A percentile compares a stretch with the other conserved stretches of the same genome.
Evolutionary conservation across 345 rosid genomes (phyloP).

Genomic region (Brassica rapa): DNA sequence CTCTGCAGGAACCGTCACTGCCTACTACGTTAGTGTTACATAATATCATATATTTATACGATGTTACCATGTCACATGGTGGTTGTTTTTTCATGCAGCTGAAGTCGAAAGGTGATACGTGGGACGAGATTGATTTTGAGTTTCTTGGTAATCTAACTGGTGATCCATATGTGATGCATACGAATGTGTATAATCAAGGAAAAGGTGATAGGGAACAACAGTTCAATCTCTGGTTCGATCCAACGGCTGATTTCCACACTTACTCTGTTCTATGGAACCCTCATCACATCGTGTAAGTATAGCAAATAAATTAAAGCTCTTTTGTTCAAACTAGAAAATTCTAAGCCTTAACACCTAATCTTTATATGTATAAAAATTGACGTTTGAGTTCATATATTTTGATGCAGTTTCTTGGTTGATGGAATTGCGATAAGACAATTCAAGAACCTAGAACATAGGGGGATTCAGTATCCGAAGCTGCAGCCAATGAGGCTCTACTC

Average conservation of each 20-base stretch:
- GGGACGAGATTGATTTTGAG: conserved; percentile 81
- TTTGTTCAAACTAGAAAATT: background rate
- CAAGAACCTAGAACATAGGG: conserved; percentile 55
- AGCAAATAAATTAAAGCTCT: background rate
- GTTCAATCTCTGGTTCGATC: conserved; percentile 73
- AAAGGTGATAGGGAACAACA: conserved; percentile 76
- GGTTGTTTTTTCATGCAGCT: conserved; percentile 45
- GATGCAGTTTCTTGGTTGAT: conserved; percentile 53
- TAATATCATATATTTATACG: background rate
- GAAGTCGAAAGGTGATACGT: conserved; percentile 52
- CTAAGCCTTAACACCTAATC: background rate
- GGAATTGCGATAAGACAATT: conserved; percentile 53
- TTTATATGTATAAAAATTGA: background rate
- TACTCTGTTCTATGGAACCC: conserved; percentile 75
- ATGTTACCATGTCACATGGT: background rate
- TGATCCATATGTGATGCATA: conserved; percentile 64
- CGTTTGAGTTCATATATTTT: background rate
- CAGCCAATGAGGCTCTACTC: conserved; percentile 66
- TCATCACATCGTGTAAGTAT: conserved; percentile 51
- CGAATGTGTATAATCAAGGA: conserved; percentile 64
- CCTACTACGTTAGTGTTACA: conserved; percentile 51
- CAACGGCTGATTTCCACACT: conserved; percentile 69
- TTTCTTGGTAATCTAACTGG: conserved; percentile 79
- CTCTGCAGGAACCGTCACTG: conserved; percentile 64
- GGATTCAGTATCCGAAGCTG: conserved; percentile 53